phyloP scores from a whole-genome alignment of 768 basidiomycete genomes.

The Butyriboletus loyo region DNA sequence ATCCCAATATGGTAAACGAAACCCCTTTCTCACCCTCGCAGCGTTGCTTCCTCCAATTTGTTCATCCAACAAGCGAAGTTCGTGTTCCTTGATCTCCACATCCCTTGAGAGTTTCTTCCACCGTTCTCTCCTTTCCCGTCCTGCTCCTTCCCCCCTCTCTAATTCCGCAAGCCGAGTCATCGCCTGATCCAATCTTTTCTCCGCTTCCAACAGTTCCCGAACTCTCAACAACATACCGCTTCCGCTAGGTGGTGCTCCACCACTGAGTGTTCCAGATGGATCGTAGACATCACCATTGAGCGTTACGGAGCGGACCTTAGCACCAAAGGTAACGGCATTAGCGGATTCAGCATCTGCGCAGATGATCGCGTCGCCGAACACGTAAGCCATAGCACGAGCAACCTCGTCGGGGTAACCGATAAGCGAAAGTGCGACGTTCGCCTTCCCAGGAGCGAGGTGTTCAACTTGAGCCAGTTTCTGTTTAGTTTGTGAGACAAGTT shows the following conservation, averaged over 20 bases:
- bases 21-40: slow-evolving; percentile 57
- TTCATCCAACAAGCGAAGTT: slow-evolving; percentile 74
- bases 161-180: slow-evolving; percentile 45
- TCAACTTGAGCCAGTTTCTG: slow-evolving; percentile 79
- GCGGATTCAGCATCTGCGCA: slow-evolving; percentile 88
- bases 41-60: slow-evolving; percentile 90
- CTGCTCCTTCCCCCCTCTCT: slow-evolving; percentile 52
- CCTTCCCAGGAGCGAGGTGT: slow-evolving; percentile 73
- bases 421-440: slow-evolving; percentile 82
- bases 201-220: slow-evolving; percentile 74
- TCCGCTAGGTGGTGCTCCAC: slow-evolving; percentile 80
- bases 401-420: slow-evolving; percentile 82
- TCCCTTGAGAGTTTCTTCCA: slow-evolving; percentile 65
- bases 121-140: slow-evolving; percentile 50
- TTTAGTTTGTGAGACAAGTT: neutral
- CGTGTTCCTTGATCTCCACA: slow-evolving; percentile 87
- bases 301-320: slow-evolving; percentile 78
- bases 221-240: slow-evolving; percentile 77
- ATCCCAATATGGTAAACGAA: neutral
- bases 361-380: slow-evolving; percentile 90
- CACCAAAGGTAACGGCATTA: slow-evolving; percentile 80
- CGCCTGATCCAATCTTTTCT: slow-evolving; percentile 53
- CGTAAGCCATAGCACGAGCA: slow-evolving; percentile 84
- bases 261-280: slow-evolving; percentile 89
- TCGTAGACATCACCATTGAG: slow-evolving; percentile 96